Evolutionary conservation across 306 rosid genomes (phyloP).

Genomic region (Cicer chorassanicum): DNA sequence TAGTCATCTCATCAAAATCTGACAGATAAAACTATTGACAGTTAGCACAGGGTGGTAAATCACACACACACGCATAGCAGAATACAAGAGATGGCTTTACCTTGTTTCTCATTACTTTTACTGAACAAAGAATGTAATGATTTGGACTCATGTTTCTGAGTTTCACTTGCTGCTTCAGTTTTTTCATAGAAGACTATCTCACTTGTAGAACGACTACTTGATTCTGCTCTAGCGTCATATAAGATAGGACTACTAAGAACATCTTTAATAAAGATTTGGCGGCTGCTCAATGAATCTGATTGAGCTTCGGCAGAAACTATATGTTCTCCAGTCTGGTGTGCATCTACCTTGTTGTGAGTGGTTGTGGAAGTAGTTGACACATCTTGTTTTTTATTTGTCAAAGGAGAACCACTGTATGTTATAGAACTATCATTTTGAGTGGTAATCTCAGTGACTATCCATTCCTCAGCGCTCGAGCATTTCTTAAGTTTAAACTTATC

Average conservation of each 20-base stretch:
- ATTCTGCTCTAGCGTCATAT: constrained; percentile 37
- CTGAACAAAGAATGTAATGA: constrained; percentile 47
- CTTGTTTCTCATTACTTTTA: constrained; percentile 52
- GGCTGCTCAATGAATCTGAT: constrained; percentile 44
- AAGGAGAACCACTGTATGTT: constrained; percentile 42
- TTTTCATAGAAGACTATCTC: constrained; percentile 42
- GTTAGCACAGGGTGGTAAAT: constrained; percentile 20
- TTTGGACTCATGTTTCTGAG: constrained; percentile 49
- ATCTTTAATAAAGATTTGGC: constrained; percentile 37
- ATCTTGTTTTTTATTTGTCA: constrained; percentile 42
- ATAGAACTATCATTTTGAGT: constrained; percentile 42
- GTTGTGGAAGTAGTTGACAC: constrained; percentile 42
- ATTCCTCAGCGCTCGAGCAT: constrained; percentile 52
- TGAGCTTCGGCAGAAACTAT: constrained; percentile 44
- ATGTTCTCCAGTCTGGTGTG: constrained; percentile 38
- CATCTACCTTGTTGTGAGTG: constrained; percentile 41
- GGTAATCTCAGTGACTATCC: constrained; percentile 42
- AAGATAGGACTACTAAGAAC: constrained; percentile 37
- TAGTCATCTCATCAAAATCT: constrained; percentile 49
- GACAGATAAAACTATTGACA: constrained; percentile 30
- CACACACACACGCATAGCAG: background rate
- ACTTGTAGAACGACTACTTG: constrained; percentile 45
- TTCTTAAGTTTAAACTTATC: constrained; percentile 51
- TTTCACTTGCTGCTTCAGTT: constrained; percentile 46
- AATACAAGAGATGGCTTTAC: constrained; percentile 47